These are phyloP conservation scores for Macroventuria anomochaeta DNA, from an alignment of 2,329 filamentous ascomycete species.

Conservation along the genomic window DNA sequence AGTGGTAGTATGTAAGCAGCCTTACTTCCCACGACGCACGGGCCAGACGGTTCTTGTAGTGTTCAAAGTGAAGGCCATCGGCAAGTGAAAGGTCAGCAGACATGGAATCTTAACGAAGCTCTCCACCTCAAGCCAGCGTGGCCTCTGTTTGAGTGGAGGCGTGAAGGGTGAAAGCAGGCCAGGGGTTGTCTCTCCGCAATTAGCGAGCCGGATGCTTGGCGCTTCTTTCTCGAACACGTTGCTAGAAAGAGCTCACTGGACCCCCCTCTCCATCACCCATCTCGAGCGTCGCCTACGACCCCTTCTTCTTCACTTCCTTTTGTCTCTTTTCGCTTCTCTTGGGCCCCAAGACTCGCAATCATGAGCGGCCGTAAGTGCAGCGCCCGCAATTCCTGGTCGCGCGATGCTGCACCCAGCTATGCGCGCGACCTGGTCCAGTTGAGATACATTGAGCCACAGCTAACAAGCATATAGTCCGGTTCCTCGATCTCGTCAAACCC, in stretches of 20 bases:
- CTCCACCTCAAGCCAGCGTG: constrained; percentile 29
- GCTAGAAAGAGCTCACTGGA: constrained; percentile 35
- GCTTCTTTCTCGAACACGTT: constrained; percentile 36
- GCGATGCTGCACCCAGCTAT: constrained; percentile 6
- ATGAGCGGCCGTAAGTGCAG: constrained; percentile 65
- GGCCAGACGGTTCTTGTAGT: neutral
- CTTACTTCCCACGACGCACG: constrained; percentile 4
- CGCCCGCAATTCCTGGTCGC: constrained; percentile 26
- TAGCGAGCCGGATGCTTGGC: constrained; percentile 18
- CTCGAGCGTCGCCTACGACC: constrained; percentile 34
- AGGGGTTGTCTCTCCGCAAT: constrained; percentile 19
- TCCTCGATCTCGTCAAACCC: constrained; percentile 99
- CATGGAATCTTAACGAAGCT: constrained; percentile 14
- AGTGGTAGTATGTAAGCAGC: neutral
- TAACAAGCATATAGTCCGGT: constrained; percentile 73
- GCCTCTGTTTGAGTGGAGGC: constrained; percentile 23
- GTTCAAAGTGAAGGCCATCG: neutral
- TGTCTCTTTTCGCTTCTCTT: constrained; percentile 44
- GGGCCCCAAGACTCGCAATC: constrained; percentile 52
- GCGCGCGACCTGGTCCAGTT: constrained; percentile 11
- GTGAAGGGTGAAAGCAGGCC: constrained; percentile 6
- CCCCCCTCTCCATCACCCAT: constrained; percentile 42
- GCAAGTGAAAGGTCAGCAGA: neutral
- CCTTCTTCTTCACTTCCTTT: constrained; percentile 37
- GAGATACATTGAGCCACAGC: constrained; percentile 20